Base-by-base conservation (phyloP, 345 rosid genomes). In the Viola odorata region DNA sequence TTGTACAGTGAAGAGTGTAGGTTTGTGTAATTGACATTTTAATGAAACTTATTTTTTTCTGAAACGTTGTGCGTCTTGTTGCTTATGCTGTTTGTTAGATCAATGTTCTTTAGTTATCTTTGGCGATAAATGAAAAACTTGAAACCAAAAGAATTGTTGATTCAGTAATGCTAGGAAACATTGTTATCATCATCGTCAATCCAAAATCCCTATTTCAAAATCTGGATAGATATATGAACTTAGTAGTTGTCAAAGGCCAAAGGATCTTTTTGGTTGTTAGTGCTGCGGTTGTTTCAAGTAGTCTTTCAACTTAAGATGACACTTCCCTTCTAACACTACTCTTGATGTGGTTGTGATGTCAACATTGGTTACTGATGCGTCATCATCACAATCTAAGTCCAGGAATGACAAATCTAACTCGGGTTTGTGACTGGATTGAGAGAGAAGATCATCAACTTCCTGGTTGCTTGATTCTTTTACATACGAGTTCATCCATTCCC, bases 271-370 rank as follows among this genome's bases (percentile, higher is more conserved):
- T 23, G 32, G 32, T 23, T 23, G 32, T 68, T 37, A 68, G 38
- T 58, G 59, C 38, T 53, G 72, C 39, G 7, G 57, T 56, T 55
- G 70, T 52, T 59, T 12, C 6, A 78, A 57, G 72, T 65, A 75
- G 62, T 74, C 75, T 12, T 50, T 63, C 47, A 78, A 53, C 51
- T 9, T 71, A 4, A 45, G 40, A 38, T 13, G 70, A 8, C 6
- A 68, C 39, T 16, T 53, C 38, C 16, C 41, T 58, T 48, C 17
- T 11, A 7, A 7, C 45, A 42, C 8, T 11, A 42, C 37, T 7
- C 12, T 40, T 52, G 32, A 23, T 16, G 38, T 17, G 5, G 55
- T 7, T 7, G 7, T 8, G 36, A 10, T 32, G 23, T 52, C 55
- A 23, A 39, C n/a, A 23, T 8, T 51, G 13, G 23, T 42, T 60